Base-by-base conservation (phyloP, 148 eudicot genomes). In the Arbutus unedo region DNA sequence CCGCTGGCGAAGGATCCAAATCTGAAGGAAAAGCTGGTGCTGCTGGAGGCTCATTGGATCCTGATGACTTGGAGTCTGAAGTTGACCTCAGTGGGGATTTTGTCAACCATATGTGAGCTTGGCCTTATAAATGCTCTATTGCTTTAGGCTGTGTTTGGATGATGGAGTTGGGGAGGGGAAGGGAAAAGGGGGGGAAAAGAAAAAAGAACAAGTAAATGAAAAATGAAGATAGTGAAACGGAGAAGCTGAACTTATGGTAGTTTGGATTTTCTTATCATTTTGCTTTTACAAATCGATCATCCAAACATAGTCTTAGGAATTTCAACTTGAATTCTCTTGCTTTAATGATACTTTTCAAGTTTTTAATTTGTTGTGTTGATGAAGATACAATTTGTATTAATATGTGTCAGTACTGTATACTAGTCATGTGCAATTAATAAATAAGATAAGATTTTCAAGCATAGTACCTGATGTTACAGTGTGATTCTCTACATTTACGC, bases 11-110 rank as follows among this genome's bases (percentile, higher is more conserved):
- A 66, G 88, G 81, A 45, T 77, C 90, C 9, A 90, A 81, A 77
- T 84, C 81, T 1, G 85, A 23, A 41, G 83, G 68, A 19, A 45
- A 47, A 67, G 86, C 79, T 4, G n/a, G n/a, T n/a, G 85, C 85
- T 11, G 81, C 41, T 49, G 57, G 43, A 11, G 89, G 86, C 50
- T 77, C 89, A 15, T 11, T 79, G 73, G 93, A 83, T 9, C 70
- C 72, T 5, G 92, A 90, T n/a, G 94, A 88, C 16, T 16, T 38
- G 6, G 93, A 93, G 23, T 81, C 83, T 14, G 89, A 91, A 79
- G 82, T 88, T 62, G 89, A 88, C 76, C 48, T 82, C 56, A 93
- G 93, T 81, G 87, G 89, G 9, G 93, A 93, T n/a, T 91, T 82
- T 78, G 86, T 74, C 23, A 70, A 79, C 51, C 79, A 79, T 53